These are phyloP conservation scores for Heliocybe sulcata DNA, from an alignment of 1,284 basidiomycete species.

Conservation along the genomic window DNA sequence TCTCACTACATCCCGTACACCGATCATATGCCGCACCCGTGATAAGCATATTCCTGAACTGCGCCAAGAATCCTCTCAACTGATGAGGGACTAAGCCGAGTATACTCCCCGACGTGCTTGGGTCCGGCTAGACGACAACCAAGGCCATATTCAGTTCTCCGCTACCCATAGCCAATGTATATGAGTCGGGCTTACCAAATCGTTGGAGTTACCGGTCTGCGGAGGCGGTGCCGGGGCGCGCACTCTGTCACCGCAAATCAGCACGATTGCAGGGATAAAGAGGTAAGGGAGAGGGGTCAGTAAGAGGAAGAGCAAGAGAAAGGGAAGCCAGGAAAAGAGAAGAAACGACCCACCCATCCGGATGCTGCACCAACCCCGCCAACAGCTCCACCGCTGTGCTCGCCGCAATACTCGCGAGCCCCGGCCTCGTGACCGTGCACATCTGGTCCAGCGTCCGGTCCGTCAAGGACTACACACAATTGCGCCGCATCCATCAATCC, in stretches of 20 bases:
- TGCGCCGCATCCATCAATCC: no score
- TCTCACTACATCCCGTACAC: slow-evolving; percentile 88
- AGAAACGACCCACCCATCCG: slow-evolving; percentile 57
- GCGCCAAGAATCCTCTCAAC: slow-evolving; percentile 82
- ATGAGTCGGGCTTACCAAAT: no score
- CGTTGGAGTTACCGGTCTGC: slow-evolving; percentile 28
- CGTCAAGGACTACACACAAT: slow-evolving; percentile 91
- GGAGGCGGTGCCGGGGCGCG: slow-evolving; percentile 61
- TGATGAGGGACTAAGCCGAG: slow-evolving; percentile 93
- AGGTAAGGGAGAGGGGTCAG: no score
- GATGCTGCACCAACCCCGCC: slow-evolving; percentile 86
- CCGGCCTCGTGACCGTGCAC: slow-evolving; percentile 98
- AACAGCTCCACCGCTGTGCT: slow-evolving; percentile 91
- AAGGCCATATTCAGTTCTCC: no score
- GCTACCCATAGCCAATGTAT: no score
- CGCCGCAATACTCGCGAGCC: slow-evolving; percentile 87
- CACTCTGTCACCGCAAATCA: slow-evolving; percentile 42
- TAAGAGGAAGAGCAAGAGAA: neutral
- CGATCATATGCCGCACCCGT: slow-evolving; percentile 81
- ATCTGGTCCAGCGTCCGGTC: slow-evolving; percentile 97
- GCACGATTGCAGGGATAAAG: no score
- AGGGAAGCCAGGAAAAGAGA: neutral
- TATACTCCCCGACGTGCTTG: slow-evolving; percentile 39
- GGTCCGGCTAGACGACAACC: no score
- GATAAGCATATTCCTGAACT: slow-evolving; percentile 81